A percentile compares a stretch with the other conserved stretches of the same genome.
Conservation (phyloP, 2,329 filamentous ascomycete species). For the Colletotrichum cordylinicola region DNA sequence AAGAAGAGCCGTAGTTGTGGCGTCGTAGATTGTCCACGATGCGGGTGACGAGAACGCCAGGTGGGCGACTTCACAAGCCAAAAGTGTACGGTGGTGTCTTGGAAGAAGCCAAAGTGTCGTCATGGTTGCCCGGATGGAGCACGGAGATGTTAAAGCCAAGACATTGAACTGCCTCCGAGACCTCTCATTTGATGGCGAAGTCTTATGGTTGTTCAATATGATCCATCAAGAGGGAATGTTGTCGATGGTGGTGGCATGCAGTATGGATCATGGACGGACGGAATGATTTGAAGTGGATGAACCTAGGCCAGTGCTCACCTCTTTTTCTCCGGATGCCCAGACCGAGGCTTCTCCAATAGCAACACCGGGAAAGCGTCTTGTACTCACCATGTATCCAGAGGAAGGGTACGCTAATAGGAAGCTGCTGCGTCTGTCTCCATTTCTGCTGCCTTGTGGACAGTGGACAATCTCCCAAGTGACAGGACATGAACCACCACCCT, state of each 20-base stretch:
- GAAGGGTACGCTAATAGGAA: constrained; percentile 3
- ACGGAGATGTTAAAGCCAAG: background rate
- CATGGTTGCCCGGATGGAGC: background rate
- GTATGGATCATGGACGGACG: background rate
- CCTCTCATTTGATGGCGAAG: background rate
- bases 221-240: background rate
- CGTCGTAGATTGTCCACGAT: background rate
- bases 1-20: background rate
- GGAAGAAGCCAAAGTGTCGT: background rate
- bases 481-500: background rate
- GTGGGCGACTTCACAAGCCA: background rate
- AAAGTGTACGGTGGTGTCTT: background rate
- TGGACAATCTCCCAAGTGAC: background rate
- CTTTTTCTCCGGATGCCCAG: background rate
- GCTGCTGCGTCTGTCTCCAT: background rate
- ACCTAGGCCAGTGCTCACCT: background rate
- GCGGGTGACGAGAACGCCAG: background rate
- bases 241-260: background rate
- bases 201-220: background rate
- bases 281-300: background rate
- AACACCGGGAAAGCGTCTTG: background rate
- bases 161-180: background rate
- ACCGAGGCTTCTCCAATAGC: background rate
- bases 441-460: background rate
- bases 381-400: background rate